phyloP scores from a whole-genome alignment of 2,329 filamentous ascomycete species.

The Akanthomyces muscarius region DNA sequence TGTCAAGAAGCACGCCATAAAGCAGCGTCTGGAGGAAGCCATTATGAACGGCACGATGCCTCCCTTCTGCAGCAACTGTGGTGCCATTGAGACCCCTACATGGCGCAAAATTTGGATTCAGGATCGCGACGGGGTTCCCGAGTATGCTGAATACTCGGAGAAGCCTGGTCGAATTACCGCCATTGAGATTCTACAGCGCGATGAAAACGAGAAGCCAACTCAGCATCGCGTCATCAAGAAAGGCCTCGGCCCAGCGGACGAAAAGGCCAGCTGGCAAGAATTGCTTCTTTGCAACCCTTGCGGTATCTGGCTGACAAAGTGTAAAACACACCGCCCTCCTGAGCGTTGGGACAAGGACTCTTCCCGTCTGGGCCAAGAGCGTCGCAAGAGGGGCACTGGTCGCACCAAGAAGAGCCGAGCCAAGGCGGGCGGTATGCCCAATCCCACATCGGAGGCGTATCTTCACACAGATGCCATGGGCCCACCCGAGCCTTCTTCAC shows the following conservation, averaged over 20 bases:
- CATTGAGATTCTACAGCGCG: constrained; percentile 62
- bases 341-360: constrained; percentile 74
- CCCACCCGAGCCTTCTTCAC: constrained; percentile 39
- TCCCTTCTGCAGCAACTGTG: constrained; percentile 86
- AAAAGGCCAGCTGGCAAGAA: constrained; percentile 65
- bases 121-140: constrained; percentile 64
- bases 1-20: constrained; percentile 59
- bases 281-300: constrained; percentile 90
- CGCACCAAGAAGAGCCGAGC: constrained; percentile 45
- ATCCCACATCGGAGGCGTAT: constrained; percentile 51
- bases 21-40: constrained; percentile 55
- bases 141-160: constrained; percentile 66
- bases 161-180: constrained; percentile 71
- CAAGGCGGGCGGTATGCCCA: constrained; percentile 43
- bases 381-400: constrained; percentile 45
- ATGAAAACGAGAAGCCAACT: constrained; percentile 58
- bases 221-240: constrained; percentile 78
- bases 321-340: constrained; percentile 75
- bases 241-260: constrained; percentile 55
- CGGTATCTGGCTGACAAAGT: constrained; percentile 91
- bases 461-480: constrained; percentile 51
- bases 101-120: constrained; percentile 94
- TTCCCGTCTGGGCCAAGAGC: constrained; percentile 48
- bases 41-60: constrained; percentile 81
- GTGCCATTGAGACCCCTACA: constrained; percentile 90